phyloP scores from a whole-genome alignment of 306 rosid species.

The Arachis hypogaea region DNA sequence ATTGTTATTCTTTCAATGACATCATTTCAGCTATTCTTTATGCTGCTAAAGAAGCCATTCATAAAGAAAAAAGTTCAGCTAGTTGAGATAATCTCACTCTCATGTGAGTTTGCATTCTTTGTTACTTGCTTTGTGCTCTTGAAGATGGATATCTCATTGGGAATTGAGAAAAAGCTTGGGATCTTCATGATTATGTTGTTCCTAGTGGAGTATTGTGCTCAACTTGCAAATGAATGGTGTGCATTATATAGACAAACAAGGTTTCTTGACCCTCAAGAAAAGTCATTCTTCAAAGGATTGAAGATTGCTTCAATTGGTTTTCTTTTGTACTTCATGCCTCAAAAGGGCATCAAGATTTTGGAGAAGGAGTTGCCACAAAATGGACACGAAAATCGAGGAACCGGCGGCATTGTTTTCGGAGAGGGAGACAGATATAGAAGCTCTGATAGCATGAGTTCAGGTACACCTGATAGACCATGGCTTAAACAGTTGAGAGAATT shows the following conservation, averaged over 20 bases:
- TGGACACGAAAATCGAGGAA: constrained; percentile 34
- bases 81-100: constrained; percentile 70
- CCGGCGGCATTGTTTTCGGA: constrained; percentile 31
- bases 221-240: constrained; percentile 74
- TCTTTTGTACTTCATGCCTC: constrained; percentile 62
- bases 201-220: constrained; percentile 62
- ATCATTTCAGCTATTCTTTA: constrained; percentile 82
- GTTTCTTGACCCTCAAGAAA: constrained; percentile 61
- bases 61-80: constrained; percentile 89
- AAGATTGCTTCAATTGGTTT: constrained; percentile 68
- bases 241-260: constrained; percentile 67
- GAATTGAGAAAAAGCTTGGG: constrained; percentile 54
- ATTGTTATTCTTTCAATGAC: constrained; percentile 57
- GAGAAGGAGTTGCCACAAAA: constrained; percentile 58
- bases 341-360: constrained; percentile 51
- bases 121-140: constrained; percentile 50
- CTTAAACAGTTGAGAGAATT: constrained; percentile 63
- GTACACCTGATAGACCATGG: constrained; percentile 69
- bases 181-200: constrained; percentile 66
- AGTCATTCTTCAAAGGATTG: constrained; percentile 61
- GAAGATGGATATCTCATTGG: constrained; percentile 51
- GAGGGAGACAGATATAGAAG: constrained; percentile 35
- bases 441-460: constrained; percentile 55
- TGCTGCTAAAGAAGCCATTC: constrained; percentile 89
- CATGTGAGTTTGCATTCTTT: constrained; percentile 66